phyloP scores from a whole-genome alignment of 2,329 filamentous ascomycete species.

The Pseudopithomyces maydicus region DNA sequence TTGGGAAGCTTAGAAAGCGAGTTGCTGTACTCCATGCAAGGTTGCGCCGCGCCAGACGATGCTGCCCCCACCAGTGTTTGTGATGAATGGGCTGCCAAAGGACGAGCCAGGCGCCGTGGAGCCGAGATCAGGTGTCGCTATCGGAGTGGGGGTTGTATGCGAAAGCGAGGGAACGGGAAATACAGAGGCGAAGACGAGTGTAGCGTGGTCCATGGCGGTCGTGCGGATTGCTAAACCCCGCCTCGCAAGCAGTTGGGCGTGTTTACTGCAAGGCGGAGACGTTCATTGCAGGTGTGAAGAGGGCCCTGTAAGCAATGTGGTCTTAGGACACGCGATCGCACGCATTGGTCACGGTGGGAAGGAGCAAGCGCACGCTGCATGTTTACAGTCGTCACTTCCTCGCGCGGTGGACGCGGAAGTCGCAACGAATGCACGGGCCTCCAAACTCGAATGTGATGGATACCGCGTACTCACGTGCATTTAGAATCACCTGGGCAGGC shows the following conservation, averaged over 20 bases:
- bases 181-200: conserved; percentile 50
- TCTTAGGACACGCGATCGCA: background rate
- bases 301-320: background rate
- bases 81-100: conserved; percentile 45
- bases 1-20: conserved; percentile 46
- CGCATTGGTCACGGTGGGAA: background rate
- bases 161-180: conserved; percentile 49
- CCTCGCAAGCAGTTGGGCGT: conserved; percentile 16
- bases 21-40: conserved; percentile 55
- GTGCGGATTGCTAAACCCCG: conserved; percentile 23
- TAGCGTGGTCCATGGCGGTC: conserved; percentile 40
- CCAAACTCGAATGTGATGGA: background rate
- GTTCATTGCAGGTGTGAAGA: background rate
- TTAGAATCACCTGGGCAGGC: background rate
- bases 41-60: conserved; percentile 42
- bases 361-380: background rate
- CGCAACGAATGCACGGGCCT: background rate
- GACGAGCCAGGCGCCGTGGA: conserved; percentile 44
- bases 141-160: conserved; percentile 50
- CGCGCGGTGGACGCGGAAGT: conserved; percentile 1
- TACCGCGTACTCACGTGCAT: background rate
- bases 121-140: conserved; percentile 52
- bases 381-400: background rate
- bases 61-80: conserved; percentile 39
- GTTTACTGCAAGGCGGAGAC: background rate